phyloP scores from a whole-genome alignment of 345 rosid species.

The Cardamine chenopodiifolia region DNA sequence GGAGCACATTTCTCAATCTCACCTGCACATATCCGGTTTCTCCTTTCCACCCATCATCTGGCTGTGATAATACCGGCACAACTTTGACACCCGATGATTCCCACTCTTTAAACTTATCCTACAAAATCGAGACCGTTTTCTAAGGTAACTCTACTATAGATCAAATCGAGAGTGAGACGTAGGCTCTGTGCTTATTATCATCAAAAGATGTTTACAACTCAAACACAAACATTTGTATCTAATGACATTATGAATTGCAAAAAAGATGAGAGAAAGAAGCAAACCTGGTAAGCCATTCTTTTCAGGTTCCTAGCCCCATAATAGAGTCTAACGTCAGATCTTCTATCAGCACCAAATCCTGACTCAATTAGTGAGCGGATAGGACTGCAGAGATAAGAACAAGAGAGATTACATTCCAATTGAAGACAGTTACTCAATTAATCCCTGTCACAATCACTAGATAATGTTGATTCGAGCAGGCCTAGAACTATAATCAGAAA shows the following conservation, averaged over 20 bases:
- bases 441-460: background rate
- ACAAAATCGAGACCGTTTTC: slow-evolving; percentile 19
- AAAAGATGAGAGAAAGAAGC: slow-evolving; percentile 26
- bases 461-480: slow-evolving; percentile 5
- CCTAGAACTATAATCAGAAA: background rate
- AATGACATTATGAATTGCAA: background rate
- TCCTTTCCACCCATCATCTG: slow-evolving; percentile 78
- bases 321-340: slow-evolving; percentile 86
- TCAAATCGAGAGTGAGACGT: background rate
- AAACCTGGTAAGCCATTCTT: slow-evolving; percentile 98
- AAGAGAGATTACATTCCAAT: slow-evolving; percentile 14
- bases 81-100: slow-evolving; percentile 82
- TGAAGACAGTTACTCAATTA: background rate
- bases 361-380: slow-evolving; percentile 87
- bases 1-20: background rate
- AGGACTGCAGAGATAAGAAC: slow-evolving; percentile 62
- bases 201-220: background rate
- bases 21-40: slow-evolving; percentile 97
- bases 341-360: slow-evolving; percentile 71
- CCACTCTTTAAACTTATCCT: slow-evolving; percentile 94
- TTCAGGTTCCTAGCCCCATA: slow-evolving; percentile 91
- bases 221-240: background rate
- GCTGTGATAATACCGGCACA: slow-evolving; percentile 87
- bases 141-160: background rate
- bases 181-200: background rate